Evolutionary conservation across 495 filamentous ascomycete genomes (phyloP).

Genomic region (Lasiosphaeria ovina): DNA sequence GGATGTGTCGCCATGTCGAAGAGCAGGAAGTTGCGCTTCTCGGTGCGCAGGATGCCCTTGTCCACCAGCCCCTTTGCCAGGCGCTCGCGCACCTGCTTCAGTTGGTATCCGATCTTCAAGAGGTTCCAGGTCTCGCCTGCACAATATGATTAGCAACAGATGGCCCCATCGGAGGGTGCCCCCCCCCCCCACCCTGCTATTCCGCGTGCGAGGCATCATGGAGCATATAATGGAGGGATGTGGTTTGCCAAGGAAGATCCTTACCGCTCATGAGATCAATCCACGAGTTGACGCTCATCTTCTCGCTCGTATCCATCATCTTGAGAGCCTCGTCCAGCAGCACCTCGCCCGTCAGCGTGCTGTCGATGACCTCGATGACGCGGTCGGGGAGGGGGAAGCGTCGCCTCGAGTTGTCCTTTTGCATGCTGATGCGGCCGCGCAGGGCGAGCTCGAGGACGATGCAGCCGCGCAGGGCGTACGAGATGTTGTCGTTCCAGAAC

Average conservation of each 20-base stretch:
- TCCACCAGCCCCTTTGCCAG: slow-evolving; percentile 97
- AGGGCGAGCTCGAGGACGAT: slow-evolving; percentile 98
- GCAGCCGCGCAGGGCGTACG: slow-evolving; percentile 93
- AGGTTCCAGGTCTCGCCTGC: slow-evolving; percentile 98
- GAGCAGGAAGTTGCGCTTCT: slow-evolving; percentile 98
- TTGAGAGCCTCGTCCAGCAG: slow-evolving; percentile 97
- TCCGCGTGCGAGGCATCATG: too few species aligned
- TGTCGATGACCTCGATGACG: slow-evolving; percentile 93
- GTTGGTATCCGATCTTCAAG: slow-evolving; percentile 99
- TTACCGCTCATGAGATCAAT: slow-evolving; percentile 98
- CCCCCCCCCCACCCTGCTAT: too few species aligned
- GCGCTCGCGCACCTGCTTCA: slow-evolving; percentile 98
- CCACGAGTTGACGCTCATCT: slow-evolving; percentile 99
- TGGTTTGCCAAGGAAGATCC: slow-evolving; percentile 16
- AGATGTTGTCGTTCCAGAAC: slow-evolving; percentile 99
- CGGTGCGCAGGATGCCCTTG: slow-evolving; percentile 96
- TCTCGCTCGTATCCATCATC: slow-evolving; percentile 99
- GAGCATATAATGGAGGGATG: too few species aligned
- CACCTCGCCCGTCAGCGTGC: slow-evolving; percentile 95
- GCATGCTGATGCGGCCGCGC: slow-evolving; percentile 95
- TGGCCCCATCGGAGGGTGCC: too few species aligned
- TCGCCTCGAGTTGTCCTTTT: slow-evolving; percentile 89
- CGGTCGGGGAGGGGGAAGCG: slow-evolving; percentile 91
- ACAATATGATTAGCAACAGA: too few species aligned
- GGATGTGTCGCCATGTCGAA: slow-evolving; percentile 99